Evolutionary conservation across 192 early-diverging fungal species (phyloP).

Genomic region (Gamsiella multidivaricata): DNA sequence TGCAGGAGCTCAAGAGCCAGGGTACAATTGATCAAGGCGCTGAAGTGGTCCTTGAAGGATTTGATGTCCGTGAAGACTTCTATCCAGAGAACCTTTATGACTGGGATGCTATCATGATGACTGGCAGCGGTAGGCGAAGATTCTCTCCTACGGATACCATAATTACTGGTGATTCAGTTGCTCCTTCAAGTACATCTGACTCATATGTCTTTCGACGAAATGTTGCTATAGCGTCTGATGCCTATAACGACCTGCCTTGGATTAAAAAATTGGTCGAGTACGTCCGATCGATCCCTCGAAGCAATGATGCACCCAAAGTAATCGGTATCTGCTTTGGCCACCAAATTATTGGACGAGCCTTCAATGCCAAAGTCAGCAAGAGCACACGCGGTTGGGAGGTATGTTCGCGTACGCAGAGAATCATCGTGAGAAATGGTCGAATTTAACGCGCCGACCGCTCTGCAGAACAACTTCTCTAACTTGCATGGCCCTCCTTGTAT

Average conservation of each 20-base stretch:
- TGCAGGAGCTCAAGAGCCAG: conserved; percentile 25
- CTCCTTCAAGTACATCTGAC: neutral
- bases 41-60: conserved; percentile 56
- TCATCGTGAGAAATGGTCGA: no score
- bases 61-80: conserved; percentile 50
- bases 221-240: conserved; percentile 56
- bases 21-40: conserved; percentile 13
- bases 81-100: conserved; percentile 44
- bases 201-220: no score
- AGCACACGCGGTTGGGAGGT: conserved; percentile 83
- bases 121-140: conserved; percentile 60
- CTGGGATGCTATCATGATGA: conserved; percentile 65
- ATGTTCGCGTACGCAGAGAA: no score
- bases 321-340: conserved; percentile 90
- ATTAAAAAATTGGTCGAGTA: conserved; percentile 68
- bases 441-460: no score
- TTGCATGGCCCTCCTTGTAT: neutral
- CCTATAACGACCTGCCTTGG: conserved; percentile 76
- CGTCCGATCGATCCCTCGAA: conserved; percentile 52
- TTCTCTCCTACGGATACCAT: neutral
- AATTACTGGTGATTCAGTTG: neutral
- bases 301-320: conserved; percentile 42
- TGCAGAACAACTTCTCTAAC: conserved; percentile 2
- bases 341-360: conserved; percentile 79
- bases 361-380: conserved; percentile 65